Conservation (phyloP, 495 filamentous ascomycete species). For the Penicillium canariense region DNA sequence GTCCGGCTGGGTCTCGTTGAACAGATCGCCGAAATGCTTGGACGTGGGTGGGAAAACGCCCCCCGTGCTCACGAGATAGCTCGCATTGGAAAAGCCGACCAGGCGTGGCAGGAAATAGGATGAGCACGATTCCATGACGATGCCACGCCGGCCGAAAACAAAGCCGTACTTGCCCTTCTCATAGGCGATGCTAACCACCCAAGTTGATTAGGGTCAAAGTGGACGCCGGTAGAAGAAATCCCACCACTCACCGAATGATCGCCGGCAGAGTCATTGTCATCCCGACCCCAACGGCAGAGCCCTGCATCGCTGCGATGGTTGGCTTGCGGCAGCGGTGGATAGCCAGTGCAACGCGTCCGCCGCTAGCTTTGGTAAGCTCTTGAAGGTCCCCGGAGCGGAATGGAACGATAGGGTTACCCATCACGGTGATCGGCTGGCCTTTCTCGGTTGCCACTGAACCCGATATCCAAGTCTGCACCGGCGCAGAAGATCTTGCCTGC, state of each 20-base stretch:
- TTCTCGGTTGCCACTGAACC: conserved; percentile 38
- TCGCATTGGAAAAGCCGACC: conserved; percentile 55
- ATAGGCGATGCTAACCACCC: conserved; percentile 45
- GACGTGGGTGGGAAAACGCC: conserved; percentile 31
- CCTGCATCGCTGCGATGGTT: conserved; percentile 63
- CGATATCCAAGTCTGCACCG: conserved; percentile 62
- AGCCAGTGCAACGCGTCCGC: conserved; percentile 50
- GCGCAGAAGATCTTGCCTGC: conserved; percentile 62
- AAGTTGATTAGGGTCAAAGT: not conserved
- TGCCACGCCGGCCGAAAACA: conserved; percentile 60
- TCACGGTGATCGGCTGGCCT: conserved; percentile 44
- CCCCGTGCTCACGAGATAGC: conserved; percentile 48
- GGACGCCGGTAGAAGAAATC: not conserved
- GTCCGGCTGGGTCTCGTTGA: conserved; percentile 52
- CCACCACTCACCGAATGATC: conserved; percentile 41
- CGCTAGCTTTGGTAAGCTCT: conserved; percentile 16
- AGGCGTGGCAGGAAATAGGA: conserved; percentile 62
- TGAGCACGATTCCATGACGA: conserved; percentile 62
- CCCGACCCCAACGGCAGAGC: conserved; percentile 63
- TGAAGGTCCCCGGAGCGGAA: conserved; percentile 23
- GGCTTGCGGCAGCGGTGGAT: conserved; percentile 63
- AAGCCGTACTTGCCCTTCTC: conserved; percentile 58
- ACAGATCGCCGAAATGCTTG: conserved; percentile 47
- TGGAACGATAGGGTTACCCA: conserved; percentile 30
- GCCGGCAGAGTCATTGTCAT: conserved; percentile 67